Evolutionary conservation across 176 grass and related monocot species (phyloP).

Genomic region (Ampelocalamus luodianensis): DNA sequence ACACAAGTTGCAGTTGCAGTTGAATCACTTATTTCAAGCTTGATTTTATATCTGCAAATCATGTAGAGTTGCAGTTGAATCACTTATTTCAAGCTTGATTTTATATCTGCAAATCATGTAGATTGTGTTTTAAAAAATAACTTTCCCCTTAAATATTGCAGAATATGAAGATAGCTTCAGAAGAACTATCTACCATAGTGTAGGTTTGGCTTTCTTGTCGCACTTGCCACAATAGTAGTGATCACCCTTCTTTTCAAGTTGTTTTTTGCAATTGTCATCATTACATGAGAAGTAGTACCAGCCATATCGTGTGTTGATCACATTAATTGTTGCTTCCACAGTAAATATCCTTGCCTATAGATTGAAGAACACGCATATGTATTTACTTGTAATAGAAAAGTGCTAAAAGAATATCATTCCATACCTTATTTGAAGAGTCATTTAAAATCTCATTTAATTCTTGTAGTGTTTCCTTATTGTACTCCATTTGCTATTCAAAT

Average conservation of each 20-base stretch:
- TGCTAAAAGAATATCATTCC: too few species aligned
- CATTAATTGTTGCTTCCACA: neutral
- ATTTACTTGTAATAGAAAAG: neutral
- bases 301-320: neutral
- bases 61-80: too few species aligned
- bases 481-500: neutral
- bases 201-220: neutral
- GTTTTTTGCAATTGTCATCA: constrained; percentile 11
- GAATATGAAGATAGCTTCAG: neutral
- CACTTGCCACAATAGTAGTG: neutral
- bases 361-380: neutral
- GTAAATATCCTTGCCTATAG: neutral
- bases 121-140: neutral
- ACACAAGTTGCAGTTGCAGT: neutral
- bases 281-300: constrained; percentile 33
- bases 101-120: neutral
- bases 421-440: constrained; percentile 6
- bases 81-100: neutral
- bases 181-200: neutral
- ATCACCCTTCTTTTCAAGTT: neutral
- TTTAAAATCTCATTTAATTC: neutral
- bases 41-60: neutral
- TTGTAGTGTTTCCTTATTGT: constrained; percentile 3
- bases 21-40: neutral
- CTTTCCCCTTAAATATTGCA: neutral